Evolutionary conservation across 805 yeast genomes (phyloP).

Genomic region (Wickerhamiella shivajii): DNA sequence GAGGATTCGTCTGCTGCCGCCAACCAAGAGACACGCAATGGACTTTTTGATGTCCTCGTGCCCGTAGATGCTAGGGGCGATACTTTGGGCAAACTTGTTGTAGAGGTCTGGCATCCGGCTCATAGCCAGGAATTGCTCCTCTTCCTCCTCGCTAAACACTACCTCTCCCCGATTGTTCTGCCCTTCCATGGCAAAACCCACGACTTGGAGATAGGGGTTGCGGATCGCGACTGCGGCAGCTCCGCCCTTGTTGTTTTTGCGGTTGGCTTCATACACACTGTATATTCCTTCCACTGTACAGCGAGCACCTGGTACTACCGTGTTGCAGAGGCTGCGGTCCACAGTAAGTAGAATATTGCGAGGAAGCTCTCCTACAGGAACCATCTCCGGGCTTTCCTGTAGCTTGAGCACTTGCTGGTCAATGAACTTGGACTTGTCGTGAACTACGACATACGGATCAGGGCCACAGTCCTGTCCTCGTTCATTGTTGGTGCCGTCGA

Average conservation of each 20-base stretch:
- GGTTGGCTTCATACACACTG: conserved; percentile 69
- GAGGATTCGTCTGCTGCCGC: conserved; percentile 80
- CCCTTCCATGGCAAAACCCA: conserved; percentile 75
- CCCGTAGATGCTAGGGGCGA: conserved; percentile 96
- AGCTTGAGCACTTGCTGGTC: conserved; percentile 90
- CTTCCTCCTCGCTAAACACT: conserved; percentile 81
- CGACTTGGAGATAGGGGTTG: conserved; percentile 74
- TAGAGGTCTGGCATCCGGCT: conserved; percentile 76
- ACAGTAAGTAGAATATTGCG: conserved; percentile 77
- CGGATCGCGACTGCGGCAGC: conserved; percentile 67
- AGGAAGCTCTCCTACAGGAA: conserved; percentile 98
- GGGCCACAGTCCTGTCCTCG: conserved; percentile 53
- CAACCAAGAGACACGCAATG: conserved; percentile 79
- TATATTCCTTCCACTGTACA: conserved; percentile 87
- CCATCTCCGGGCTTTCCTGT: conserved; percentile 97
- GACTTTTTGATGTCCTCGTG: conserved; percentile 86
- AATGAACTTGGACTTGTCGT: conserved; percentile 83
- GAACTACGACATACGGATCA: conserved; percentile 86
- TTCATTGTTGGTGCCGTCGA: conserved; percentile 26
- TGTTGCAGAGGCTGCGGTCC: conserved; percentile 80
- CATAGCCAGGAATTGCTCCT: conserved; percentile 70
- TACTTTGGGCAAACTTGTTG: conserved; percentile 69
- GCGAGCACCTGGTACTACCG: conserved; percentile 87
- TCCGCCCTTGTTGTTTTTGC: conserved; percentile 27
- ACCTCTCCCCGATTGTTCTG: conserved; percentile 45